These are phyloP conservation scores for Xanthoconium purpureum DNA, from an alignment of 768 basidiomycete genomes.

Conservation along the genomic window DNA sequence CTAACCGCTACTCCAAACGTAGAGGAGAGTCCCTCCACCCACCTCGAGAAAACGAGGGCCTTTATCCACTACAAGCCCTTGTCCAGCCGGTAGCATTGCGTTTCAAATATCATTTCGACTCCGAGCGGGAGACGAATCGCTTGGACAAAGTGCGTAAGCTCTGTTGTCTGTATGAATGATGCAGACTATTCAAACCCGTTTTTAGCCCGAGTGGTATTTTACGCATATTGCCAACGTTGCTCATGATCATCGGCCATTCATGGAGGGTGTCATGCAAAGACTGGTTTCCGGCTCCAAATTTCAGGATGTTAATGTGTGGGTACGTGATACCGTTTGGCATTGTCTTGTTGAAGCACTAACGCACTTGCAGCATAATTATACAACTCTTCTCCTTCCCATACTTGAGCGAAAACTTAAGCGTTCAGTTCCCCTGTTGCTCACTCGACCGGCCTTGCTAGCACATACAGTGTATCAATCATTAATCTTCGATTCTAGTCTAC, in stretches of 20 bases:
- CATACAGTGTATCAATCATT: constrained; percentile 95
- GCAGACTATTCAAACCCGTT: neutral
- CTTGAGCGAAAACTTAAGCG: constrained; percentile 71
- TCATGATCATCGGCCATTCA: constrained; percentile 81
- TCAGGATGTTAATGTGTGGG: constrained; percentile 69
- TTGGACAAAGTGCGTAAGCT: constrained; percentile 72
- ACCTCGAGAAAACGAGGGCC: constrained; percentile 38
- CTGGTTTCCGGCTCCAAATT: constrained; percentile 65
- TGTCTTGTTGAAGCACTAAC: neutral
- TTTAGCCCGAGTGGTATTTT: constrained; percentile 96
- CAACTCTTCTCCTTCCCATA: constrained; percentile 70
- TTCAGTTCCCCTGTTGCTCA: constrained; percentile 69
- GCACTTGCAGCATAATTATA: constrained; percentile 74
- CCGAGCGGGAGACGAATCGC: constrained; percentile 80
- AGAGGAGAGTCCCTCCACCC: constrained; percentile 55
- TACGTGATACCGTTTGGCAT: constrained; percentile 33
- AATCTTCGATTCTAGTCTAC: constrained; percentile 76
- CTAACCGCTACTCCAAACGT: constrained; percentile 6
- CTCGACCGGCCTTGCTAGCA: constrained; percentile 81
- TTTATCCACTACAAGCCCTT: constrained; percentile 85
- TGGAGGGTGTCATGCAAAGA: constrained; percentile 70
- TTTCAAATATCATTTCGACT: constrained; percentile 95
- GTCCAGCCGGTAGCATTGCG: constrained; percentile 79
- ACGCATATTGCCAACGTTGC: constrained; percentile 84
- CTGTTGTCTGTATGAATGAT: neutral